Conservation (phyloP, 345 rosid species). For the Sisymbrium altissimum region DNA sequence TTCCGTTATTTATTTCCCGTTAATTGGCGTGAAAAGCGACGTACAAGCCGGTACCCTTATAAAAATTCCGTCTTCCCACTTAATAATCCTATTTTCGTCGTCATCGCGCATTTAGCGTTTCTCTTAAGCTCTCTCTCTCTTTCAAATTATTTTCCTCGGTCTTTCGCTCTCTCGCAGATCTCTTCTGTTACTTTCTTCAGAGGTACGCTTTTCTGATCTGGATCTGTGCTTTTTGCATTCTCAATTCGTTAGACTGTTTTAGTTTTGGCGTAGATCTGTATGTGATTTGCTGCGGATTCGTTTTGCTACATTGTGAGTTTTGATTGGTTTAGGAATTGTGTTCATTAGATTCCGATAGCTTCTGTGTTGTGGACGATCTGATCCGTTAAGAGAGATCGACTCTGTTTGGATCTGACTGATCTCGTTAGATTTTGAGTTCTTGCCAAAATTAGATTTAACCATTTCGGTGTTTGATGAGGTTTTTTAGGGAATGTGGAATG, state of each 20-base stretch:
- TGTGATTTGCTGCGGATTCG: neutral
- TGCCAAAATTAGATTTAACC: neutral
- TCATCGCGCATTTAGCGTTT: slow-evolving; percentile 20
- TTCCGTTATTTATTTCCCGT: neutral
- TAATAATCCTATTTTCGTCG: neutral
- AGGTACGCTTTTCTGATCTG: slow-evolving; percentile 16
- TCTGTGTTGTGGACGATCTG: neutral
- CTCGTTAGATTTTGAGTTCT: neutral
- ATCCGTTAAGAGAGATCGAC: neutral
- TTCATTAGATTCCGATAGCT: neutral
- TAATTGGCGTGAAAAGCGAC: slow-evolving; percentile 10
- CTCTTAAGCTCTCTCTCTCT: slow-evolving; percentile 13
- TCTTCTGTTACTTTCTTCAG: neutral
- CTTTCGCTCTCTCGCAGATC: slow-evolving; percentile 22
- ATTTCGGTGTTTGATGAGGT: neutral
- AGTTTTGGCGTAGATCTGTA: neutral
- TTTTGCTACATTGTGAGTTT: neutral
- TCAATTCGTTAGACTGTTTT: neutral
- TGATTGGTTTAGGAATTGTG: neutral
- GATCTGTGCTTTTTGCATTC: slow-evolving; percentile 13
- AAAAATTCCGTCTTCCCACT: neutral
- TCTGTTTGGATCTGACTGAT: slow-evolving; percentile 12
- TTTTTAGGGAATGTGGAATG: neutral
- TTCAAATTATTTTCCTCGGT: neutral
- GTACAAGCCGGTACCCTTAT: slow-evolving; percentile 8